A percentile compares a stretch with the other conserved stretches of the same genome.
phyloP scores from a whole-genome alignment of 1,284 basidiomycete genomes.

The Xerocomus amazonicus region DNA sequence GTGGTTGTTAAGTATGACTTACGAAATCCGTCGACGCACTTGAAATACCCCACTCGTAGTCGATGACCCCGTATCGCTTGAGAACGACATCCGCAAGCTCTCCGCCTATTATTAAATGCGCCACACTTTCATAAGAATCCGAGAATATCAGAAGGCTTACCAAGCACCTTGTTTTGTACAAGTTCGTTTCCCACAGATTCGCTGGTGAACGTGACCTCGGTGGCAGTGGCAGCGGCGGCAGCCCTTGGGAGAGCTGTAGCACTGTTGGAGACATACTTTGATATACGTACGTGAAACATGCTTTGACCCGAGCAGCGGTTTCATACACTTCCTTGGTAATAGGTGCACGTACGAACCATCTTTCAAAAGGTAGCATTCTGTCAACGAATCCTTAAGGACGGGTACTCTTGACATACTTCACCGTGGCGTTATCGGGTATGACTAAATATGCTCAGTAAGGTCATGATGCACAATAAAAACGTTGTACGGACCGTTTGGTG shows the following conservation, averaged over 20 bases:
- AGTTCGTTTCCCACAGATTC: conserved; percentile 52
- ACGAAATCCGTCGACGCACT: conserved; percentile 69
- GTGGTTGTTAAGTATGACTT: conserved; percentile 5
- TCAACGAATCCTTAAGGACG: not conserved
- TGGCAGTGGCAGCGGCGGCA: conserved; percentile 57
- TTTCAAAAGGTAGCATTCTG: conserved; percentile 14
- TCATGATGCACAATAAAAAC: not conserved
- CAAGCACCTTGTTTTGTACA: conserved; percentile 58
- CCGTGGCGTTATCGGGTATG: conserved; percentile 73
- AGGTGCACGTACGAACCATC: conserved; percentile 69
- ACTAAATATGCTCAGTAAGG: conserved; percentile 40
- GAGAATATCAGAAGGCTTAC: conserved; percentile 30
- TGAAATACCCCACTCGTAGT: conserved; percentile 52
- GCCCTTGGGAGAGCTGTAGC: conserved; percentile 14
- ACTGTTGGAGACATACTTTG: not conserved
- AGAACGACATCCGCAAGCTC: conserved; percentile 55
- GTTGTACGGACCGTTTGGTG: conserved; percentile 48
- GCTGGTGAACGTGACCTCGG: conserved; percentile 48
- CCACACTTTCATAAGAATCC: not conserved
- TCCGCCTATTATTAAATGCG: conserved; percentile 35
- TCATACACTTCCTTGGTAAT: conserved; percentile 55
- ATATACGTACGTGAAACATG: conserved; percentile 66
- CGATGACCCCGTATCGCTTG: conserved; percentile 51
- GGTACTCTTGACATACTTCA: conserved; percentile 40
- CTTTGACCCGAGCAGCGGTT: conserved; percentile 55